These are phyloP conservation scores for cucumber (Cucumis sativus) DNA, from an alignment of 306 rosid species.

Conservation along the genomic window Cucumber_9930_V3 NC_026655.2:1001001-1001500, in stretches of 20 bases:
- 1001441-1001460: background rate
- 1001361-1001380: constrained; percentile 49
- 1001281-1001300: constrained; percentile 53
- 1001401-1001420: background rate
- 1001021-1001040: constrained; percentile 15
- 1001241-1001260: constrained; percentile 39
- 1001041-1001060: constrained; percentile 27
- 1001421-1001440: constrained; percentile 11
- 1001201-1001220: constrained; percentile 34
- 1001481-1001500: background rate
- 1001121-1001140: constrained; percentile 12
- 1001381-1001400: constrained; percentile 37
- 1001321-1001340: constrained; percentile 61
- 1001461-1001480: constrained; percentile 14
- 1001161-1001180: constrained; percentile 28
- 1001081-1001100: constrained; percentile 22
- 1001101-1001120: constrained; percentile 14
- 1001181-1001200: constrained; percentile 25
- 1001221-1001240: constrained; percentile 37
- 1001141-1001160: constrained; percentile 14
- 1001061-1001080: constrained; percentile 34
- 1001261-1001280: constrained; percentile 47
- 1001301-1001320: constrained; percentile 57
- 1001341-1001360: constrained; percentile 27
- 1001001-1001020: constrained; percentile 12